Evolutionary conservation across 31 red algal genomes (phyloP), one percentile per base, ranked within the genome.

Genomic region (Asparagopsis taxiformis): DNA sequence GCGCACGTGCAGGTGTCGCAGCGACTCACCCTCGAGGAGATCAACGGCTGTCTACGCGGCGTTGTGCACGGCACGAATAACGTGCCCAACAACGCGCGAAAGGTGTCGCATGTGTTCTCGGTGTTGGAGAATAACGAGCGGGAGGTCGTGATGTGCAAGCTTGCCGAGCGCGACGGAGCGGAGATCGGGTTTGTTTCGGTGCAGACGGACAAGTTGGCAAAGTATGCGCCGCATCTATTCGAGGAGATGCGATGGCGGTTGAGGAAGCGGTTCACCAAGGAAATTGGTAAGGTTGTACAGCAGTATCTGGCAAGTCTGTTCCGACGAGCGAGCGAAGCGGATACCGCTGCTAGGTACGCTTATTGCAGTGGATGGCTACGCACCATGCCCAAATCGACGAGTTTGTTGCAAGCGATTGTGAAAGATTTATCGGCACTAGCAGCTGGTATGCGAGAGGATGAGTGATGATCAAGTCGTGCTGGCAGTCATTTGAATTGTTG

Each of bases 1-100:
- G 51, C 57, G 3, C 49, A 52, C 7, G 32, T 51, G 2, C 31
- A 37, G 29, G 69, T 72, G 3, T 36, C 69, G 28, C 69, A 72
- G 36, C 51, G 51, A 3, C 52, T 72, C 8, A 57, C 69, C 31
- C 53, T 35, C 31, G 43, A 55, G 31, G 69, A 72, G 49, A 58
- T 72, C 36, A 24, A 36, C 26, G 23, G 17, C 36, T 2, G 53
- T 9, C 55, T 34, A 23, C 49, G 69, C 8, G 69, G 52, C 3
- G 35, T 32, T 0, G 69, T 72, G 3, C 69, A 72, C n/a, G n/a
- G n/a, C n/a, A n/a, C n/a, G n/a, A n/a, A n/a, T n/a, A n/a, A n/a
- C n/a, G n/a, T n/a, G n/a, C 44, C 65, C 21, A 68, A 68, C 34
- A 49, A 49, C 19, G 65, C 46, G 3, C 65, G 65, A 51, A 68